Base-by-base conservation (phyloP, 139 green algal genomes). In the Gonium pectorale region DNA sequence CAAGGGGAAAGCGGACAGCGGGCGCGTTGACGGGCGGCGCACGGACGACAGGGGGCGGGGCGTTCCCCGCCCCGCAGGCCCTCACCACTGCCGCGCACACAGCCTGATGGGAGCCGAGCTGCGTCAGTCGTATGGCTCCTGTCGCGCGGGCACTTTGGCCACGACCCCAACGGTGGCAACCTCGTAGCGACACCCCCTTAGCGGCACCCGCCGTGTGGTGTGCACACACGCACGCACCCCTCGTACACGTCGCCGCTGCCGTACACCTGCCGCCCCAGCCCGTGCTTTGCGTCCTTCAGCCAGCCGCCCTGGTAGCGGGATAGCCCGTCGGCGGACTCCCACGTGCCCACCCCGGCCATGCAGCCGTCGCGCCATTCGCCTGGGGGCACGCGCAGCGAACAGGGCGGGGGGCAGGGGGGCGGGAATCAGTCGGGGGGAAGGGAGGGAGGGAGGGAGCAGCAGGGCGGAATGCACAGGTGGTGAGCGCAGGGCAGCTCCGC, bases 341-440 rank as follows among this genome's bases (percentile, higher is more conserved):
- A 95, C 1, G 88, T 94, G 49, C 95, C 95, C 3, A 94, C 83
- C n/a, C 95, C 95, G 77, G 96, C 92, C 92, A 98, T 96, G 79
- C 71, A 90, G 37, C 94, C 94, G 9, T 93, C 66, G 21, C 86
- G 60, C 95, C 95, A 98, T 64, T 97, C 94, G 0, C 95, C 94
- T 81, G 60, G 29, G 63, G n/a, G n/a, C n/a, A n/a, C n/a, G 24
- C 5, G 41, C 21, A 9, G 33, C 24, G 15, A 59, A 35, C 38
- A 38, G 52, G 3, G 21, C 40, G 19, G 11, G 21, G 37, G 26
- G 0, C 1, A 73, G 4, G 31, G 41, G 44, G 40, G 43, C 41
- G 0, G 26, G n/a, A n/a, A n/a, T n/a, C n/a, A n/a, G 40, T 54
- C n/a, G 27, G 22, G 19, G 27, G n/a, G 1, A 31, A 71, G 38